A percentile compares a stretch with the other conserved stretches of the same genome.
phyloP scores from a whole-genome alignment of 345 rosid species.

The Fremontodendron californicum region DNA sequence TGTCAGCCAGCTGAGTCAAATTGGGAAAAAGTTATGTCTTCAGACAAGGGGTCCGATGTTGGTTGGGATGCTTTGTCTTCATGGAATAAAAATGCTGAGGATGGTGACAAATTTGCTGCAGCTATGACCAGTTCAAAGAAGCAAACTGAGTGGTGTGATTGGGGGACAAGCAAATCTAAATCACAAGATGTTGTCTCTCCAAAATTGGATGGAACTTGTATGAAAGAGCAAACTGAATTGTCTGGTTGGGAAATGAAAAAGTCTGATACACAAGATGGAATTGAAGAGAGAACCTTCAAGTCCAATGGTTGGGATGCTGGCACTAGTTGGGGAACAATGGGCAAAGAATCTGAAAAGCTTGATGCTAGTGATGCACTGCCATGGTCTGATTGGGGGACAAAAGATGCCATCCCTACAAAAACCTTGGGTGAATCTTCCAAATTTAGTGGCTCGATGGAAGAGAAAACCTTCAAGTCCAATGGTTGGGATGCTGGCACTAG shows the following conservation, averaged over 20 bases:
- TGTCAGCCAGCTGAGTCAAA: slow-evolving; percentile 27
- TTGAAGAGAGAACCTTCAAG: neutral
- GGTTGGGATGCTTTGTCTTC: slow-evolving; percentile 31
- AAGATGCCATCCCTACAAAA: slow-evolving; percentile 8
- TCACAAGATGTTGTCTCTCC: slow-evolving; percentile 9
- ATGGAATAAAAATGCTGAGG: slow-evolving; percentile 28
- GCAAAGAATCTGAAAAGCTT: slow-evolving; percentile 2
- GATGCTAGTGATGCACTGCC: slow-evolving; percentile 13
- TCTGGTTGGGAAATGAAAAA: slow-evolving; percentile 31
- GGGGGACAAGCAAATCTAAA: slow-evolving; percentile 16
- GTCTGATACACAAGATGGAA: slow-evolving; percentile 10
- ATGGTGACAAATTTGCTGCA: slow-evolving; percentile 13
- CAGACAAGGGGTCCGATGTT: slow-evolving; percentile 26
- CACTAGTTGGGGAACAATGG: neutral
- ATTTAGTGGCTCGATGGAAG: slow-evolving; percentile 21
- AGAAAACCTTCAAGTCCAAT: neutral
- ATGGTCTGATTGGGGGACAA: slow-evolving; percentile 15
- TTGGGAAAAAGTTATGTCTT: slow-evolving; percentile 42
- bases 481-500: slow-evolving; percentile 8
- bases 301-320: neutral
- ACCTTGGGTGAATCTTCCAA: slow-evolving; percentile 6
- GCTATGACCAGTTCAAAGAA: neutral
- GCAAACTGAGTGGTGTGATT: slow-evolving; percentile 3
- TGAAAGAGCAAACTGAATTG: slow-evolving; percentile 18
- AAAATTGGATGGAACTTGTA: slow-evolving; percentile 2